Base-by-base conservation (phyloP, 495 filamentous ascomycete species). In the Pseudoneurospora amorphoporcata region DNA sequence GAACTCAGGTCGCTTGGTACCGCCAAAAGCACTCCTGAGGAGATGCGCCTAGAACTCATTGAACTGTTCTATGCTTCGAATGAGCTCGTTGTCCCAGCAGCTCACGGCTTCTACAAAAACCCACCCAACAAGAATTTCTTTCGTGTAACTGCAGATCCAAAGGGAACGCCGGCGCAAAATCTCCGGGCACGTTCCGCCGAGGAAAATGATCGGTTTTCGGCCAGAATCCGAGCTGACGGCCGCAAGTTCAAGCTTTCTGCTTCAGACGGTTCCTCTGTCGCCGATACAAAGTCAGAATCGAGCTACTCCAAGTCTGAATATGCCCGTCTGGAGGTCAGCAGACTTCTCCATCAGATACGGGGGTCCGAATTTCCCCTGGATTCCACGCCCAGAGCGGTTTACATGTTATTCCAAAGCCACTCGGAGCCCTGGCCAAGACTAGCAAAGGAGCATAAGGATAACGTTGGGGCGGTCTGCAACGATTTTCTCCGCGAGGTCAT, bases 351-450 rank as follows among this genome's bases (percentile, higher is more conserved):
- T 37, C 81, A 82, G 68, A 82, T 82, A 41, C 77, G 78, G n/a
- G 82, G 82, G 8, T 82, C 81, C 40, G 82, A 83, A 38, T 82
- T 84, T 61, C 81, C 81, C 16, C 81, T 77, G 74, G 81, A 84
- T 69, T 74, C 79, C 2, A 83, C 83, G 47, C 82, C 82, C 1
- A 74, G 81, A 40, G 77, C 81, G 3, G 81, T 82, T 23, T 84
- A 84, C 73, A 81, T 81, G 72, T 75, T 84, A 19, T 84, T 84
- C 74, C 82, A 84, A 58, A 76, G 74, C 61, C 81, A 82, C 68
- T 81, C 79, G 12, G 77, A 80, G 72, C 75, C 79, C 45, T 84
- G 82, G 82, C 75, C 81, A n/a, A 75, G 73, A 70, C 75, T 84
- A 4, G 82, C 82, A 16, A 79, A 82, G 68, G 80, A 84, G 70